These are phyloP conservation scores for Ogataea zsoltii DNA, from an alignment of 805 yeast species.

Conservation along the genomic window DNA sequence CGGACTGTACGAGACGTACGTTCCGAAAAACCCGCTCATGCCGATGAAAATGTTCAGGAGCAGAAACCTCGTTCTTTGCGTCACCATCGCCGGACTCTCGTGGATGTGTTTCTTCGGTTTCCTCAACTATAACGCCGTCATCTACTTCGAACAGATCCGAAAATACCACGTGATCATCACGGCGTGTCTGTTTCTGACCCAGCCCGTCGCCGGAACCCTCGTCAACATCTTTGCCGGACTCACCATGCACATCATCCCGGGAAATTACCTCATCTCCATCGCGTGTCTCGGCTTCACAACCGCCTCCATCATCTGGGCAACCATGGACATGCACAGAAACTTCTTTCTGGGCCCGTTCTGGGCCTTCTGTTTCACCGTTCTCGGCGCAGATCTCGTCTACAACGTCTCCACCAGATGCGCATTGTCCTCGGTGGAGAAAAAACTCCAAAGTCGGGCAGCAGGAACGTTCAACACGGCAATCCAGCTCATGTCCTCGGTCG, in stretches of 20 bases:
- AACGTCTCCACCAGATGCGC: constrained; percentile 47
- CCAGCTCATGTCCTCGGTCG: constrained; percentile 43
- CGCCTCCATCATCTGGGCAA: constrained; percentile 44
- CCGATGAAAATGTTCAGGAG: constrained; percentile 45
- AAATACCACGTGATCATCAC: constrained; percentile 41
- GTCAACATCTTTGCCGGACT: constrained; percentile 49
- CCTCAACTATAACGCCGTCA: constrained; percentile 39
- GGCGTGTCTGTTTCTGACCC: constrained; percentile 45
- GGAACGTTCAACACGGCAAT: constrained; percentile 48
- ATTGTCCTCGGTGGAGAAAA: constrained; percentile 39
- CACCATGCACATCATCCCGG: constrained; percentile 46
- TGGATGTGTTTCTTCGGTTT: constrained; percentile 47
- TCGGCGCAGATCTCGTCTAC: constrained; percentile 50
- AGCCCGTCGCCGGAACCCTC: constrained; percentile 42
- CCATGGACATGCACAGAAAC: constrained; percentile 34
- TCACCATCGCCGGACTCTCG: constrained; percentile 37
- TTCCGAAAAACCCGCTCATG: constrained; percentile 47
- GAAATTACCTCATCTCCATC: constrained; percentile 36
- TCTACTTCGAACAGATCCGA: constrained; percentile 44
- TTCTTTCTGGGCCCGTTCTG: constrained; percentile 51
- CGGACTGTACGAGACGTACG: constrained; percentile 39
- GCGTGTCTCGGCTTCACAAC: constrained; percentile 39
- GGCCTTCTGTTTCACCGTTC: constrained; percentile 39
- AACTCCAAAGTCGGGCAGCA: constrained; percentile 46
- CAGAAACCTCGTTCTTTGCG: constrained; percentile 39